phyloP scores from a whole-genome alignment of 148 eudicot genomes.

The Cornus controversa region DNA sequence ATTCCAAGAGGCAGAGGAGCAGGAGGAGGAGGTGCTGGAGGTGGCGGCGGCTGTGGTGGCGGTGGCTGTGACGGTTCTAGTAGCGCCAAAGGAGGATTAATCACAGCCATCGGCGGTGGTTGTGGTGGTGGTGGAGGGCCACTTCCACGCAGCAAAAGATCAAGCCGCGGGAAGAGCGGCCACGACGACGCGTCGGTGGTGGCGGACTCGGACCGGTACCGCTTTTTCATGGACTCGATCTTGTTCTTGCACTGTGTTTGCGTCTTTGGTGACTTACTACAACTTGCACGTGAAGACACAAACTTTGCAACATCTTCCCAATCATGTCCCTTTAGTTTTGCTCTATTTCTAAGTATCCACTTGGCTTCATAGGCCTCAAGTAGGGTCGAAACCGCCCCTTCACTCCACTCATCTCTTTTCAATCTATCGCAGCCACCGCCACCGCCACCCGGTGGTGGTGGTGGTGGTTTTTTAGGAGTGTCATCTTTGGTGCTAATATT shows the following conservation, averaged over 20 bases:
- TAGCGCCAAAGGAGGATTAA: conserved; percentile 20
- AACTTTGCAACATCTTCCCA: conserved; percentile 90
- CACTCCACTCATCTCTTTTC: conserved; percentile 94
- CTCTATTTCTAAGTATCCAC: conserved; percentile 82
- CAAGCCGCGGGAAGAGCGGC: conserved; percentile 79
- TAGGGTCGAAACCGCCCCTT: conserved; percentile 74
- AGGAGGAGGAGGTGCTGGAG: background rate
- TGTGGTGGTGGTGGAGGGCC: conserved; percentile 21
- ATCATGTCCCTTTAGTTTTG: conserved; percentile 89
- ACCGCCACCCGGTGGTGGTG: background rate
- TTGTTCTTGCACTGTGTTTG: conserved; percentile 94
- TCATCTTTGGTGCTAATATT: conserved; percentile 17
- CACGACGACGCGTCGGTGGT: conserved; percentile 61
- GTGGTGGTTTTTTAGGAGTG: conserved; percentile 34
- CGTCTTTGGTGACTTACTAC: conserved; percentile 67
- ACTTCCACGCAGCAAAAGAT: conserved; percentile 62
- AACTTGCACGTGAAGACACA: conserved; percentile 56
- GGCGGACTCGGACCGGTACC: conserved; percentile 85
- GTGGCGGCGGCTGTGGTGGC: conserved; percentile 6
- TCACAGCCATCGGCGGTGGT: conserved; percentile 8
- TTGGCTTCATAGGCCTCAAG: conserved; percentile 84
- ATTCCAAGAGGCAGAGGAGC: conserved; percentile 22
- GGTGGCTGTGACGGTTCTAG: conserved; percentile 14
- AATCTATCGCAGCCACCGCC: conserved; percentile 44
- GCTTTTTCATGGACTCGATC: conserved; percentile 94